These are phyloP conservation scores for Cubamyces lactineus DNA, from an alignment of 768 basidiomycete genomes.

Conservation along the genomic window DNA sequence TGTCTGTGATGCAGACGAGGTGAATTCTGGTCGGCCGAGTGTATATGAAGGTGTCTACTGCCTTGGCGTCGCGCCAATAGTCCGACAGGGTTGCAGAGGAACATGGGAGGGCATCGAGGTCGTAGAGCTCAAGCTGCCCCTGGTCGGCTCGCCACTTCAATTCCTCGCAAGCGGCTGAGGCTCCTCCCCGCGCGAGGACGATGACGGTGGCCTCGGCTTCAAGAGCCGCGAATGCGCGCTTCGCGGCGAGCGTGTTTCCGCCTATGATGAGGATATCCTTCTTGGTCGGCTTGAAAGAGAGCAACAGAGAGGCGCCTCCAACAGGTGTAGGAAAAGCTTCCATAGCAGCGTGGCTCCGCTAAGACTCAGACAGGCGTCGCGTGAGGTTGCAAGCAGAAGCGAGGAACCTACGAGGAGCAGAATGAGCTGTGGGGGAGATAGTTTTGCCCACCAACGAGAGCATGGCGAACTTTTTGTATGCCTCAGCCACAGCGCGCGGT, in stretches of 20 bases:
- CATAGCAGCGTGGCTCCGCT: constrained; percentile 5
- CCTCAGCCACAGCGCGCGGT: constrained; percentile 2
- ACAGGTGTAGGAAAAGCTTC: constrained; percentile 36
- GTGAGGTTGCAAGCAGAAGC: background rate
- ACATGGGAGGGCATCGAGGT: constrained; percentile 53
- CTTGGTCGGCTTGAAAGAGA: constrained; percentile 68
- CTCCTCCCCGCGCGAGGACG: constrained; percentile 58
- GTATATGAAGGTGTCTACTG: constrained; percentile 53
- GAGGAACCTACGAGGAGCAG: background rate
- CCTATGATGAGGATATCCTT: constrained; percentile 74
- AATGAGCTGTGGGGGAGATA: background rate
- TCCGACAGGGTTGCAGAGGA: constrained; percentile 18
- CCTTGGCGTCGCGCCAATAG: constrained; percentile 42
- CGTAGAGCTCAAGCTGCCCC: constrained; percentile 59
- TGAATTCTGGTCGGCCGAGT: constrained; percentile 36
- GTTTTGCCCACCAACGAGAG: background rate
- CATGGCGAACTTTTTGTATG: constrained; percentile 1
- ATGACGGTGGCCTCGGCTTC: constrained; percentile 78
- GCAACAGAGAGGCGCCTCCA: constrained; percentile 73
- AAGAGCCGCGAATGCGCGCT: constrained; percentile 79
- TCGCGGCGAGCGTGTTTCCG: constrained; percentile 76
- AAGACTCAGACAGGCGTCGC: background rate
- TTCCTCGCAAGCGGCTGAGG: constrained; percentile 64
- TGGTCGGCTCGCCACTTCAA: constrained; percentile 62
- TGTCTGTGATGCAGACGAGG: constrained; percentile 84